Conservation (phyloP, 192 early-diverging fungal species). For the Entrophospora sp. region DNA sequence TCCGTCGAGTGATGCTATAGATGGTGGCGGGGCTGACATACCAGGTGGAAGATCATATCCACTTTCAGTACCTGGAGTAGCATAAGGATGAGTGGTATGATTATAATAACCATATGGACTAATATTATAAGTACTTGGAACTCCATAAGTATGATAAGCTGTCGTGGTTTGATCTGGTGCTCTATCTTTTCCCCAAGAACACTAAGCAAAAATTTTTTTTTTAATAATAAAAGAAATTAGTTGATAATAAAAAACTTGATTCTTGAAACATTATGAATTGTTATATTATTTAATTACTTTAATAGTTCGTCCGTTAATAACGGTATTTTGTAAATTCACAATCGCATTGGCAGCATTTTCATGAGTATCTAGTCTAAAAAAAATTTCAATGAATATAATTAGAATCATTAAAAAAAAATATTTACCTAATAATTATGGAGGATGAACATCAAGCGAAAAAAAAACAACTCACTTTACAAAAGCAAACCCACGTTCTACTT, state of each 20-base stretch:
- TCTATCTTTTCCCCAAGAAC: slow-evolving; percentile 87
- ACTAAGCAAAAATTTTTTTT: slow-evolving; percentile 33
- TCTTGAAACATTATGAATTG: too few relatives aligned
- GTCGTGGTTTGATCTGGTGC: slow-evolving; percentile 36
- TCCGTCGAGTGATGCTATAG: slow-evolving; percentile 14
- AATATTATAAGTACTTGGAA: slow-evolving; percentile 10
- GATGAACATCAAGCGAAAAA: too few relatives aligned
- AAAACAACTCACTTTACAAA: slow-evolving; percentile 66
- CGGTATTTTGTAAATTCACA: slow-evolving; percentile 63
- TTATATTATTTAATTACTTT: slow-evolving; percentile 59
- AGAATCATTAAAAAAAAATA: too few relatives aligned
- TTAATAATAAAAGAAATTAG: too few relatives aligned
- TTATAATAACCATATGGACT: slow-evolving; percentile 15
- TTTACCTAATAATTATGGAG: too few relatives aligned
- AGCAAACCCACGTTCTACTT: slow-evolving; percentile 85
- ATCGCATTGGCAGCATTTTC: slow-evolving; percentile 87
- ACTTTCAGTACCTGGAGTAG: slow-evolving; percentile 16
- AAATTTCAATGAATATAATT: background rate
- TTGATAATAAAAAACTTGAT: too few relatives aligned
- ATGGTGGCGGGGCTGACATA: slow-evolving; percentile 19
- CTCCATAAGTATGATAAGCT: background rate
- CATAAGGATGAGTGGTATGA: slow-evolving; percentile 12
- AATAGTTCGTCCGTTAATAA: slow-evolving; percentile 63
- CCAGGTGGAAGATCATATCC: slow-evolving; percentile 21
- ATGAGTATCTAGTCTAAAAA: slow-evolving; percentile 68